Conservation (phyloP, 23 red algal species). For the Gracilariopsis chorda region DNA sequence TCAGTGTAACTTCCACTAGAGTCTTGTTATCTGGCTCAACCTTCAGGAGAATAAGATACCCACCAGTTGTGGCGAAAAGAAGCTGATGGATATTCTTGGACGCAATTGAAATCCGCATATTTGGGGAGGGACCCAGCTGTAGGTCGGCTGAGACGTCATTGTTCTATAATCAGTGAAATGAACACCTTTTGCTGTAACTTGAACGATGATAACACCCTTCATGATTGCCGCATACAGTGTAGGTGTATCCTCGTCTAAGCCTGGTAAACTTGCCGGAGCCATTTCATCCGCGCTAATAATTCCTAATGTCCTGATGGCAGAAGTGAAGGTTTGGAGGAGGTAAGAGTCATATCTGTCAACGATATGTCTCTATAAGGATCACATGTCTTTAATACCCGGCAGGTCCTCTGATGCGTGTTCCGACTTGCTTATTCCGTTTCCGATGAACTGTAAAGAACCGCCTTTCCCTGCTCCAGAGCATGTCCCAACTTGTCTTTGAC, state of each 20-base stretch:
- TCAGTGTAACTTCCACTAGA: conserved; percentile 55
- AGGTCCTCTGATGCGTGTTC: conserved; percentile 87
- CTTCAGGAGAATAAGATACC: conserved; percentile 65
- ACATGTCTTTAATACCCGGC: conserved; percentile 91
- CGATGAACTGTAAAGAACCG: conserved; percentile 86
- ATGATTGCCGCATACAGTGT: conserved; percentile 78
- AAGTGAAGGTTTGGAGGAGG: conserved; percentile 80
- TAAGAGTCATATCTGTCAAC: conserved; percentile 68
- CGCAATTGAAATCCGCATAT: conserved; percentile 66
- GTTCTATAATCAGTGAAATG: conserved; percentile 52
- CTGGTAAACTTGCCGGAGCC: conserved; percentile 58
- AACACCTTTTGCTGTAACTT: conserved; percentile 73
- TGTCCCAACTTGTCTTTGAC: conserved; percentile 89
- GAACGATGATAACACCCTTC: conserved; percentile 68
- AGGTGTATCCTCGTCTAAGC: conserved; percentile 62
- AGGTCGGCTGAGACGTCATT: conserved; percentile 31
- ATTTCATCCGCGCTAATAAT: conserved; percentile 79
- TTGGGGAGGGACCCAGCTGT: conserved; percentile 65
- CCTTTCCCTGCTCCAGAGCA: conserved; percentile 85
- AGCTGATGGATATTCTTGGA: conserved; percentile 68
- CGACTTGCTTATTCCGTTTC: conserved; percentile 92
- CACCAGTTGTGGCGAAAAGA: conserved; percentile 75
- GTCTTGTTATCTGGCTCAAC: conserved; percentile 40
- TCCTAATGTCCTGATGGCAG: conserved; percentile 78
- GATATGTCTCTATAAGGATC: conserved; percentile 62